These are phyloP conservation scores for Botrytis porri DNA, from an alignment of 2,329 filamentous ascomycete species.

Conservation along the genomic window DNA sequence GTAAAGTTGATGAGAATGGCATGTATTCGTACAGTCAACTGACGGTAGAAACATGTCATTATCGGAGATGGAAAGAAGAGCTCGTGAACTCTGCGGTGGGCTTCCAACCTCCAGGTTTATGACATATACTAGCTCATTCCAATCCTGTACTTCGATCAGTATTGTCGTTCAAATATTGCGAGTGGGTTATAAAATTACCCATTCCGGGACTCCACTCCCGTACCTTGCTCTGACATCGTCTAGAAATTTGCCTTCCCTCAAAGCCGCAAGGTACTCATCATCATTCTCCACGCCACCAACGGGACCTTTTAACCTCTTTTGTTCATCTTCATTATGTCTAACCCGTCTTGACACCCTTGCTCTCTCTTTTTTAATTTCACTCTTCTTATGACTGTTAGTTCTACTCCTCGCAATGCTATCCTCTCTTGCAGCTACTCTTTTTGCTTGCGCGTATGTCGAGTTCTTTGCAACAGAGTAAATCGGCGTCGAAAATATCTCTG, in stretches of 20 bases:
- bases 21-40: slow-evolving; percentile 9
- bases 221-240: slow-evolving; percentile 4
- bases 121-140: slow-evolving; percentile 19
- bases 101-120: slow-evolving; percentile 21
- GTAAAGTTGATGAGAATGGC: slow-evolving; percentile 4
- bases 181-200: background rate
- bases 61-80: slow-evolving; percentile 14
- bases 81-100: slow-evolving; percentile 17
- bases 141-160: slow-evolving; percentile 14
- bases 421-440: background rate
- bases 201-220: background rate
- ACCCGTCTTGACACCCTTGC: background rate
- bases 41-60: slow-evolving; percentile 14
- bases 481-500: background rate
- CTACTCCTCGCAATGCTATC: slow-evolving; percentile 5
- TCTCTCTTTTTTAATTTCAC: background rate
- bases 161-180: background rate
- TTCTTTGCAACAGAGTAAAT: slow-evolving; percentile 17
- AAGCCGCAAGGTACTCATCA: background rate
- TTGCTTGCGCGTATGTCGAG: slow-evolving; percentile 3
- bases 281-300: slow-evolving; percentile 17
- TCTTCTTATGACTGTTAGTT: slow-evolving; percentile 10
- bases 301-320: background rate
- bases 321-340: background rate
- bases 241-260: background rate